Base-by-base conservation (phyloP, 305 asterid species). In the Fraxinus sp. region DNA sequence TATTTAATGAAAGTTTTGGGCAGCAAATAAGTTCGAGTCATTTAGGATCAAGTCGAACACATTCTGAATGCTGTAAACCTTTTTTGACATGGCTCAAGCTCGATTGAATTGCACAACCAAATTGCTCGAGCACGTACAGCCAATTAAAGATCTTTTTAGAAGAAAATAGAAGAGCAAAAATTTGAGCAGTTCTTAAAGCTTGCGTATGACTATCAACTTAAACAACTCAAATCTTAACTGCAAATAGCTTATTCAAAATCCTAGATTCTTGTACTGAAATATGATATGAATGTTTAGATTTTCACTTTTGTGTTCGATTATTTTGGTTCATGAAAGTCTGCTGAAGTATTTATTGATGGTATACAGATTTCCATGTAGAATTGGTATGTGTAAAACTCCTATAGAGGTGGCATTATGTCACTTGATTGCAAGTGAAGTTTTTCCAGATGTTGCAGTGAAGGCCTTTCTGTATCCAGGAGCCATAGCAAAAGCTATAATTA, bases 391-490 rank as follows among this genome's bases (percentile, higher is more conserved):
- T 77, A 77, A 76, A 70, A 88, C 92, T 71, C 95, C 98, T 10
- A 55, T 93, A 62, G 97, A 93, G 73, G 85, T 92, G 72, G 77
- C 92, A 49, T 83, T 83, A 1, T 88, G 92, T 64, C 92, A 91
- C 32, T 62, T 89, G 84, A 76, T 89, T 20, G 90, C 88, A 33
- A 83, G 87, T 81, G 83, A 88, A 84, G 68, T 78, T 64, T 76
- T 90, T 79, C 95, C 97, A 2, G 83, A 85, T n/a, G 41, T 81
- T 52, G 83, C 86, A 24, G 87, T 91, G n/a, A 88, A 90, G 77
- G 71, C 89, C 79, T 87, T 94, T 77, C 89, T 93, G 28, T 92
- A 89, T 85, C 98, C 98, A 11, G 93, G 94, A 79, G 95, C 89
- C 70, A 36, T 92, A 46, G 84, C 64, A 64, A 91, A 80, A 70